Base-by-base conservation (phyloP, 2,329 filamentous ascomycete species). In the Tolypocladium capitatum region DNA sequence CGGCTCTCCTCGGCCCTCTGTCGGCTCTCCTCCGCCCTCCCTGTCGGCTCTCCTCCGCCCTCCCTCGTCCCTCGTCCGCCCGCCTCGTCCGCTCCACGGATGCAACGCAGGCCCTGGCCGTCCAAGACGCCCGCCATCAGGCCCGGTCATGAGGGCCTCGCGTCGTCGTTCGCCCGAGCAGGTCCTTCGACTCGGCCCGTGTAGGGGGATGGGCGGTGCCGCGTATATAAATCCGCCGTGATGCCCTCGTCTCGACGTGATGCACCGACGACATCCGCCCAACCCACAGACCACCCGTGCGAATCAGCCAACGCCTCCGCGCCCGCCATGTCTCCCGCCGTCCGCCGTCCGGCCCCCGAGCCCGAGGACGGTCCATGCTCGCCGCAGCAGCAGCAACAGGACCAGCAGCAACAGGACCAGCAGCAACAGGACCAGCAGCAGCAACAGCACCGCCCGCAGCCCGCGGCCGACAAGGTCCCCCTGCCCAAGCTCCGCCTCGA, bases 401-500 rank as follows among this genome's bases (percentile, higher is more conserved):
- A n/a, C n/a, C n/a, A n/a, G n/a, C n/a, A n/a, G n/a, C n/a, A n/a
- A n/a, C n/a, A n/a, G n/a, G n/a, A n/a, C n/a, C n/a, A n/a, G n/a
- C n/a, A n/a, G n/a, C n/a, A n/a, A n/a, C n/a, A n/a, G n/a, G n/a
- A n/a, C n/a, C n/a, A n/a, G n/a, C n/a, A n/a, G n/a, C n/a, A n/a
- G n/a, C n/a, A n/a, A n/a, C n/a, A n/a, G n/a, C n/a, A n/a, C n/a
- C n/a, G n/a, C n/a, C n/a, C n/a, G n/a, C n/a, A n/a, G n/a, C n/a
- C 24, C 24, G 24, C 3, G 24, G 24, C 24, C 48, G 27, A 38
- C 46, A 35, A 49, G 40, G 74, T 75, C 55, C 52, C 64, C 4
- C 60, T 73, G 38, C 78, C 78, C 35, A 78, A 74, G 55, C 70
- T 84, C 44, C 75, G 78, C 18, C 70, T 83, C 44, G 72, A 80